These are phyloP conservation scores for Asparagopsis taxiformis DNA, from an alignment of 31 red algal genomes.

Conservation along the genomic window DNA sequence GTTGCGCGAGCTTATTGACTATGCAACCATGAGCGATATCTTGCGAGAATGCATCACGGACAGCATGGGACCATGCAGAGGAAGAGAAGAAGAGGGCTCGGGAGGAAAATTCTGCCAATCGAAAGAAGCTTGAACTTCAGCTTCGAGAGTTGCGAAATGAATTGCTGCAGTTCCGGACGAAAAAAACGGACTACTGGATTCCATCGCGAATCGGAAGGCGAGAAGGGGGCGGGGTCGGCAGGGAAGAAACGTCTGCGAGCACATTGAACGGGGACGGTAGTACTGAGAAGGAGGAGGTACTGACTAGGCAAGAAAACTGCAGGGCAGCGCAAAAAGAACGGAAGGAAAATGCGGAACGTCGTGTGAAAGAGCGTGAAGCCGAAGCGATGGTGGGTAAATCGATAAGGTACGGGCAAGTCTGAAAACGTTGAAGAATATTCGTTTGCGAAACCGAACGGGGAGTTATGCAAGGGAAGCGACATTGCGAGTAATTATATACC, in stretches of 20 bases:
- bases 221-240: constrained; percentile 7
- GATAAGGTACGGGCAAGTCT: constrained; percentile 31
- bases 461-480: constrained; percentile 13
- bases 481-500: background rate
- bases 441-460: constrained; percentile 22
- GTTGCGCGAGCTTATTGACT: constrained; percentile 52
- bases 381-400: constrained; percentile 42
- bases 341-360: constrained; percentile 21
- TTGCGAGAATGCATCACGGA: constrained; percentile 35
- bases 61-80: constrained; percentile 44
- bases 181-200: constrained; percentile 15
- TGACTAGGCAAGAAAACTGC: constrained; percentile 34
- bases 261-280: background rate
- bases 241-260: background rate
- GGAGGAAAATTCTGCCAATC: constrained; percentile 51
- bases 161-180: constrained; percentile 37
- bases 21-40: constrained; percentile 50
- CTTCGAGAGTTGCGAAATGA: constrained; percentile 25
- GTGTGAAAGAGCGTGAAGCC: constrained; percentile 35
- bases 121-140: constrained; percentile 42
- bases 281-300: constrained; percentile 7
- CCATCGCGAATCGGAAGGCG: constrained; percentile 2
- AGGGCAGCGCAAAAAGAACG: constrained; percentile 31
- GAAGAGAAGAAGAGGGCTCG: constrained; percentile 53
- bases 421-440: constrained; percentile 43